These are phyloP conservation scores for Saccharomycopsis fermentans DNA, from an alignment of 805 yeast species.

Conservation along the genomic window DNA sequence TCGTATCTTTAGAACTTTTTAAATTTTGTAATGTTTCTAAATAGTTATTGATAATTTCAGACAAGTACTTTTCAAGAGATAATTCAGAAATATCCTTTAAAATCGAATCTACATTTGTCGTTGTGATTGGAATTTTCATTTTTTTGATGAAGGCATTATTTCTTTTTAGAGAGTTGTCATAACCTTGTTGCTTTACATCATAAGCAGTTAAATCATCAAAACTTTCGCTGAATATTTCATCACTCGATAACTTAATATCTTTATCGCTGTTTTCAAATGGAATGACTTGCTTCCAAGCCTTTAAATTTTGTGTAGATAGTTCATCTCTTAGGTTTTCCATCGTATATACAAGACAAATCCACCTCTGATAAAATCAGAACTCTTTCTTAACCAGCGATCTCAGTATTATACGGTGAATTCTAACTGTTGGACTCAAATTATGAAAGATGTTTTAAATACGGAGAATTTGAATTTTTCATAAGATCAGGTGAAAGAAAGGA, in stretches of 20 bases:
- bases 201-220: neutral
- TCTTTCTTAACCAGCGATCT: too few relatives aligned
- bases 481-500: neutral
- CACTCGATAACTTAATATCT: neutral
- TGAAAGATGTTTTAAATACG: neutral
- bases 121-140: constrained; percentile 44
- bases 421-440: too few relatives aligned
- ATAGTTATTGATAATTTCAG: constrained; percentile 55
- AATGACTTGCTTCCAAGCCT: neutral
- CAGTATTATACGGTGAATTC: too few relatives aligned
- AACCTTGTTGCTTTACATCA: constrained; percentile 23
- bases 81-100: constrained; percentile 52
- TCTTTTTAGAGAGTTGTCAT: constrained; percentile 70
- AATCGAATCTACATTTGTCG: constrained; percentile 34
- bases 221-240: neutral
- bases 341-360: neutral
- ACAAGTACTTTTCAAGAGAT: constrained; percentile 62
- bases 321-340: neutral
- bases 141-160: constrained; percentile 73
- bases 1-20: constrained; percentile 45
- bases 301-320: neutral
- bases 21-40: constrained; percentile 51
- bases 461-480: neutral
- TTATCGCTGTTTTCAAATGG: neutral
- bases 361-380: neutral